A percentile compares a stretch with the other conserved stretches of the same genome.
These are phyloP conservation scores for Rubus parviflorus DNA, from an alignment of 306 rosid species.

Conservation along the genomic window DNA sequence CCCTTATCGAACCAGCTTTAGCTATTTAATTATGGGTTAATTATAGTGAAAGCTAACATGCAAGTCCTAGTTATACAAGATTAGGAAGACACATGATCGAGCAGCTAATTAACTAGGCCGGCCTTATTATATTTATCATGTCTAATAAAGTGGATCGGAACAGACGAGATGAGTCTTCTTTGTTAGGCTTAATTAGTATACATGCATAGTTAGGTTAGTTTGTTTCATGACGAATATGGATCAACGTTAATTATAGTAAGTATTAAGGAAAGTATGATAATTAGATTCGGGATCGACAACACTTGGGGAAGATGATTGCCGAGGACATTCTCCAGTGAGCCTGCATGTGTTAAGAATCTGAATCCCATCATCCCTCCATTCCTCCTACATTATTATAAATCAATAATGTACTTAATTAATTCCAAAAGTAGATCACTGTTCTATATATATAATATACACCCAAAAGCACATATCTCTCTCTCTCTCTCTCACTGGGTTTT, in stretches of 20 bases:
- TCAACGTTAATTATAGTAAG: background rate
- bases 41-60: slow-evolving; percentile 19
- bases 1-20: background rate
- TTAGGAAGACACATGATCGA: slow-evolving; percentile 7
- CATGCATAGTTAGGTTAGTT: background rate
- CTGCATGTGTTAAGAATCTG: slow-evolving; percentile 83
- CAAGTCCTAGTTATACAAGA: background rate
- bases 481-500: too few species aligned
- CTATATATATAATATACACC: background rate
- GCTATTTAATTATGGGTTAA: slow-evolving; percentile 17
- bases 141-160: background rate
- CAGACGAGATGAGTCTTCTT: background rate
- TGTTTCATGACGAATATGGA: background rate
- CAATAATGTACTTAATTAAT: background rate
- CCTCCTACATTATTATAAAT: background rate
- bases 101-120: background rate
- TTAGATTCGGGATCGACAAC: slow-evolving; percentile 69
- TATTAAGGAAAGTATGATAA: slow-evolving; percentile 28
- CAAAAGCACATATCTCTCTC: background rate
- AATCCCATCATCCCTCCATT: slow-evolving; percentile 53
- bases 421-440: background rate
- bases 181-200: background rate
- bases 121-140: background rate
- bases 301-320: slow-evolving; percentile 79
- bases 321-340: slow-evolving; percentile 62